Conservation (phyloP, 2,329 filamentous ascomycete species). For the Gnomoniopsis sp. region DNA sequence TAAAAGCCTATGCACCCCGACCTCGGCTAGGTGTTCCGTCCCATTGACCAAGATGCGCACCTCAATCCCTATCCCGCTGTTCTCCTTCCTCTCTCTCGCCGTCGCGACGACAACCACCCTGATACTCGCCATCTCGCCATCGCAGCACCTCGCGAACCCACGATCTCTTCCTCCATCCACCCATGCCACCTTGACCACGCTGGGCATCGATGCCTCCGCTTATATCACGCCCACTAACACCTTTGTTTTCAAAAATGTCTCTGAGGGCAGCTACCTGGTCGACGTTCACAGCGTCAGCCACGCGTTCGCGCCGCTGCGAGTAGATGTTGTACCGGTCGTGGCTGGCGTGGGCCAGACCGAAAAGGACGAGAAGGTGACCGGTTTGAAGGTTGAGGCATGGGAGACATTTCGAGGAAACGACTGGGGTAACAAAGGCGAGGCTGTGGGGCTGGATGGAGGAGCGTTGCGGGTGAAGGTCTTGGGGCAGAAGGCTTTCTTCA, state of each 20-base stretch:
- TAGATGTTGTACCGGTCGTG: slow-evolving; percentile 60
- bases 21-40: neutral
- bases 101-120: slow-evolving; percentile 36
- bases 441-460: slow-evolving; percentile 36
- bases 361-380: slow-evolving; percentile 25
- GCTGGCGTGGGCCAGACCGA: slow-evolving; percentile 29
- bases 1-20: neutral
- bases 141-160: slow-evolving; percentile 41
- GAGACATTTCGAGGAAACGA: slow-evolving; percentile 87
- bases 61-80: slow-evolving; percentile 28
- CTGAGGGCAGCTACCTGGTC: slow-evolving; percentile 72
- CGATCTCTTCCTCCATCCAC: slow-evolving; percentile 60
- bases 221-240: slow-evolving; percentile 66
- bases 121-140: slow-evolving; percentile 41
- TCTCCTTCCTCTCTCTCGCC: slow-evolving; percentile 31
- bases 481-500: slow-evolving; percentile 70
- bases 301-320: slow-evolving; percentile 72
- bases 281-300: slow-evolving; percentile 75
- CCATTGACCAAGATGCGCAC: slow-evolving; percentile 12
- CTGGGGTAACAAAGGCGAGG: slow-evolving; percentile 81
- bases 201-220: slow-evolving; percentile 42
- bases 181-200: slow-evolving; percentile 56
- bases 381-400: slow-evolving; percentile 61
- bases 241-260: slow-evolving; percentile 73
- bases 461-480: slow-evolving; percentile 59